phyloP scores from a whole-genome alignment of 2,329 filamentous ascomycete genomes.

The Hypoxylon sp. region DNA sequence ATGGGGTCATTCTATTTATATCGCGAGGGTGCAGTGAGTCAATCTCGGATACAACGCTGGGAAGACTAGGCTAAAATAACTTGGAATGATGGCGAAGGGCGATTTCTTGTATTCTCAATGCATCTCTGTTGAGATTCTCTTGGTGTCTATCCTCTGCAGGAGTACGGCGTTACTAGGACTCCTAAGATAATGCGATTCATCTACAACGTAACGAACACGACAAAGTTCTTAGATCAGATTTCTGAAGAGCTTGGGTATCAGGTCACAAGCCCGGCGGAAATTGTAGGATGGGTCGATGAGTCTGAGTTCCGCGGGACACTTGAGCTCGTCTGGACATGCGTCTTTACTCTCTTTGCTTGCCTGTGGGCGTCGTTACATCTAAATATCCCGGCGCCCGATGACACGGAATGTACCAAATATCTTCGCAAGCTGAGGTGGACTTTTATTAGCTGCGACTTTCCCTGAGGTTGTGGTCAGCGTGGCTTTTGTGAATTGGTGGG shows the following conservation, averaged over 20 bases:
- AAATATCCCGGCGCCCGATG: not conserved
- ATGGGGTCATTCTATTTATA: conserved; percentile 1
- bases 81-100: not conserved
- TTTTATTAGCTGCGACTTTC: not conserved
- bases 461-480: conserved; percentile 2
- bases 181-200: not conserved
- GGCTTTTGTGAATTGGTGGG: conserved; percentile 1
- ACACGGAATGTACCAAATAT: not conserved
- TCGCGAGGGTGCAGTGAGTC: not conserved
- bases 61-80: not conserved
- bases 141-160: not conserved
- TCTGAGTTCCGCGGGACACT: not conserved
- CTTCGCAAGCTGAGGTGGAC: not conserved
- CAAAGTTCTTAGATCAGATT: not conserved
- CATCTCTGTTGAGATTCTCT: not conserved
- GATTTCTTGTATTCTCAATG: not conserved
- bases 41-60: not conserved
- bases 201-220: not conserved
- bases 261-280: not conserved
- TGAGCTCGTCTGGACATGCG: conserved; percentile 2
- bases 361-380: conserved; percentile 1
- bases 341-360: not conserved
- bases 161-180: not conserved
- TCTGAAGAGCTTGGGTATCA: not conserved
- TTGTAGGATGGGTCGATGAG: not conserved